These are phyloP conservation scores for Epichloe coenophiala DNA, from an alignment of 2,329 filamentous ascomycete genomes.

Conservation along the genomic window DNA sequence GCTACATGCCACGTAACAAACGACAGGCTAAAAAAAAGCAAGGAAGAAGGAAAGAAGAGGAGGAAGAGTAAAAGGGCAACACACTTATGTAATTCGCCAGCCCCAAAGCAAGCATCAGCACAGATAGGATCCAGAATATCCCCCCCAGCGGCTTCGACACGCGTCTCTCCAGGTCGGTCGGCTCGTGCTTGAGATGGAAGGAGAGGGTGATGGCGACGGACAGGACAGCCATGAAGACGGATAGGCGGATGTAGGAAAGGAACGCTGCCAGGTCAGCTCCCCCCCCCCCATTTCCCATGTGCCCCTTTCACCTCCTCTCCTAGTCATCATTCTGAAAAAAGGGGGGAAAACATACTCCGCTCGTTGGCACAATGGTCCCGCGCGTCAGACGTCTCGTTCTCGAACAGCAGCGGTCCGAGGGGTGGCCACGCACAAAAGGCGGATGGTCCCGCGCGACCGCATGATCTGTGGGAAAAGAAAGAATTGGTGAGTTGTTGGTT, in stretches of 20 bases:
- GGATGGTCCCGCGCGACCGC: conserved; percentile 15
- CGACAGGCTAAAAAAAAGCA: background rate
- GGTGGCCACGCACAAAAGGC: conserved; percentile 49
- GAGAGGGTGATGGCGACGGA: conserved; percentile 82
- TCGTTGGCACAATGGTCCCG: conserved; percentile 71
- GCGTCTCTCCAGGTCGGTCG: conserved; percentile 55
- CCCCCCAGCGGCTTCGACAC: conserved; percentile 76
- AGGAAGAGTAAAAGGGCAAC: background rate
- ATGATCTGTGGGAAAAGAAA: too few relatives aligned
- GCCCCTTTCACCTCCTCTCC: too few relatives aligned
- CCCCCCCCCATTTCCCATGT: too few relatives aligned
- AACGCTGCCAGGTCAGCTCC: conserved; percentile 38
- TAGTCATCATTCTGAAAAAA: too few relatives aligned
- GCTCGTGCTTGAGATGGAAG: conserved; percentile 72
- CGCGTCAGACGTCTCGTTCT: conserved; percentile 61
- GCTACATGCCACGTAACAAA: too few relatives aligned
- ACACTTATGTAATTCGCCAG: conserved; percentile 72
- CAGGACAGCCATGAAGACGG: conserved; percentile 83
- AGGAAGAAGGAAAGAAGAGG: too few relatives aligned
- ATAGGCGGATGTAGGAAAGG: conserved; percentile 79
- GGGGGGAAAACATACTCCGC: conserved; percentile 34
- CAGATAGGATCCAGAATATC: conserved; percentile 72
- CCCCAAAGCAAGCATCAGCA: conserved; percentile 65
- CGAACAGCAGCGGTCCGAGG: conserved; percentile 56
- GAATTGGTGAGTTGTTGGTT: too few relatives aligned